Base-by-base conservation (phyloP, 2,329 filamentous ascomycete genomes). In the Stromatinia cepivora region DNA sequence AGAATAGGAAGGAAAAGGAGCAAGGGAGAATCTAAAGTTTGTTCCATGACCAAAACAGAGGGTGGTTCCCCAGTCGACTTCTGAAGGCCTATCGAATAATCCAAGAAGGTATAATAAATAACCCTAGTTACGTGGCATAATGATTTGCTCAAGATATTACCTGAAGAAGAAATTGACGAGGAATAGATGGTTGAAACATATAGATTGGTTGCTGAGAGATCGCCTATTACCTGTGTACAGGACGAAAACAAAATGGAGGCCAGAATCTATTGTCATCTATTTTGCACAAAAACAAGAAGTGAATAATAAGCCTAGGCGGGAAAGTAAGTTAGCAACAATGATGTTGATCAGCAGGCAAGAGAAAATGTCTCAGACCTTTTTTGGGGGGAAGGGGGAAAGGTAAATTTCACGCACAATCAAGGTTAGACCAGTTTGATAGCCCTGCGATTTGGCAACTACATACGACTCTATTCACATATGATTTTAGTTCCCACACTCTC, bases 1-100 rank as follows among this genome's bases (percentile, higher is more conserved):
- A 63, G 59, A 63, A 63, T 50, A 63, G 31, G 45, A 63, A 52
- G 46, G 59, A n/a, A 50, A 50, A 36, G 22, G 17, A 48, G 58
- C 46, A 63, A 50, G 22, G 54, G 54, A 56, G 53, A n/a, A 36
- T 36, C 54, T 57, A 36, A 36, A 34, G 34, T 57, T 50, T 52
- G 46, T 63, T 63, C 59, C 31, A 50, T 63, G 59, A 62, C 31
- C 31, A 46, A 39, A 15, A 62, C 11, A 22, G 39, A 31, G 58
- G 57, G 42, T 46, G 42, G 25, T 31, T 53, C 42, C 42, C 57
- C 25, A 61, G 31, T 46, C 25, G 58, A 61, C 34, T 11, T 34
- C 31, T 39, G 58, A 61, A 61, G 28, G 42, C 58, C 58, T 31
- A 61, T 61, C 58, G 39, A 61, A 46, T 45, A 61, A 46, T 22